A percentile compares a stretch with the other conserved stretches of the same genome.
phyloP scores from a whole-genome alignment of 23 red algal species.

The Gracilaria caudata region DNA sequence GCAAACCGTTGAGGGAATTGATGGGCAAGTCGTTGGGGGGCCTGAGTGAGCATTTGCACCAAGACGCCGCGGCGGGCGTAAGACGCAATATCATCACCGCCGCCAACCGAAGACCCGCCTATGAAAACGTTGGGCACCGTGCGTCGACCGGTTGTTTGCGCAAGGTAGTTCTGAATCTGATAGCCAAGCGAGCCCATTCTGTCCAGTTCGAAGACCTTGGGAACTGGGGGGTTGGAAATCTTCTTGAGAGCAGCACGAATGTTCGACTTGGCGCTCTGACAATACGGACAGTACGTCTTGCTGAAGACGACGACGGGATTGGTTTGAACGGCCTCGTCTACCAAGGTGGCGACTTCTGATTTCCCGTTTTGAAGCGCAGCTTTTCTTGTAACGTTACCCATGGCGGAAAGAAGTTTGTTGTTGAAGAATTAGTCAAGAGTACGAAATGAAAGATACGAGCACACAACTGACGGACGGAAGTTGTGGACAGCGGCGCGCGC shows the following conservation, averaged over 20 bases:
- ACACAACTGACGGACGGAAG: too few relatives aligned
- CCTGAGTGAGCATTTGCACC: constrained; percentile 71
- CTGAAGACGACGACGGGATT: constrained; percentile 92
- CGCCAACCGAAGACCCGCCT: constrained; percentile 77
- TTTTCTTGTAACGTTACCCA: constrained; percentile 17
- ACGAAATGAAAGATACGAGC: too few relatives aligned
- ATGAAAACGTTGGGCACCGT: constrained; percentile 98
- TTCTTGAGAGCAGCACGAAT: constrained; percentile 39
- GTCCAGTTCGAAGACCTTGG: constrained; percentile 85
- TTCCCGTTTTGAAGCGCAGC: neutral
- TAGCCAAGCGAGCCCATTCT: constrained; percentile 43
- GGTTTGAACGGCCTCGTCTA: constrained; percentile 44
- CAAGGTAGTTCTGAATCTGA: constrained; percentile 69
- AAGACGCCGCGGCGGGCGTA: constrained; percentile 42
- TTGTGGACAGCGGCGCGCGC: too few relatives aligned
- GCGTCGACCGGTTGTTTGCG: constrained; percentile 66
- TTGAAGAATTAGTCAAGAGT: neutral
- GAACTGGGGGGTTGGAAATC: constrained; percentile 37
- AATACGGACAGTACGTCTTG: constrained; percentile 87
- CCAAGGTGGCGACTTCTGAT: constrained; percentile 9
- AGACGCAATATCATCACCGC: constrained; percentile 72
- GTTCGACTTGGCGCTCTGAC: constrained; percentile 62
- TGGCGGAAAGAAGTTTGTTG: too few relatives aligned
- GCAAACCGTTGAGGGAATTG: neutral
- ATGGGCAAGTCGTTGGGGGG: constrained; percentile 33